Evolutionary conservation across 2,329 filamentous ascomycete genomes (phyloP), one percentile per base, ranked within the genome.

Genomic region (Neofusicoccum laricinum): DNA sequence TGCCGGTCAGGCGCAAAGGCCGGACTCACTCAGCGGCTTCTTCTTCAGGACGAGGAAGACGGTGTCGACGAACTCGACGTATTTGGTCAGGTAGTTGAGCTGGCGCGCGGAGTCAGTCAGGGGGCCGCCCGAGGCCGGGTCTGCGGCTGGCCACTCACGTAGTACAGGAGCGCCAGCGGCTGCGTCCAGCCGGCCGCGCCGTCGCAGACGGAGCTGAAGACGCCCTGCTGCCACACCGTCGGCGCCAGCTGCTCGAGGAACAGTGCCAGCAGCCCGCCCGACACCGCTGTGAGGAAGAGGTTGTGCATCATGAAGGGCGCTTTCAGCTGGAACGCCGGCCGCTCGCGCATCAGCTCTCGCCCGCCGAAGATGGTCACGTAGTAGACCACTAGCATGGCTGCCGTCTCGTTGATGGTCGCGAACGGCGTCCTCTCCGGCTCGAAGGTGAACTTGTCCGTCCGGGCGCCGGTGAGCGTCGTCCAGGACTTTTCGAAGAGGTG

Each of bases 41-140:
- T 98, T 98, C 90, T 98, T 98, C 78, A 98, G 87, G 83, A 97
- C 94, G 64, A 98, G 85, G 85, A 98, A 98, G 77, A 94, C 89
- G 66, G 94, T 98, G 80, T 98, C 94, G 71, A 98, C 83, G 69
- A 98, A 85, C 81, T 98, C 94, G 70, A 97, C 86, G 80, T 97
- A 98, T 81, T 98, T 98, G 81, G 93, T 98, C 63, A 97, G 87
- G 84, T 98, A 98, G 85, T 96, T 97, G 76, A 97, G 86, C 93
- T 97, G 75, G 63, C 34, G 41, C 49, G 40, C 25, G 57, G 14
- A 10, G 4, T 40, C 45, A 43, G 25, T 1, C 2, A 6, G 25
- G 7, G 25, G 17, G n/a, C n/a, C n/a, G n/a, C n/a, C n/a, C n/a
- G n/a, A n/a, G n/a, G n/a, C n/a, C n/a, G n/a, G n/a, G n/a, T n/a